Evolutionary conservation across 768 basidiomycete genomes (phyloP).

Genomic region (Suillus sp.): DNA sequence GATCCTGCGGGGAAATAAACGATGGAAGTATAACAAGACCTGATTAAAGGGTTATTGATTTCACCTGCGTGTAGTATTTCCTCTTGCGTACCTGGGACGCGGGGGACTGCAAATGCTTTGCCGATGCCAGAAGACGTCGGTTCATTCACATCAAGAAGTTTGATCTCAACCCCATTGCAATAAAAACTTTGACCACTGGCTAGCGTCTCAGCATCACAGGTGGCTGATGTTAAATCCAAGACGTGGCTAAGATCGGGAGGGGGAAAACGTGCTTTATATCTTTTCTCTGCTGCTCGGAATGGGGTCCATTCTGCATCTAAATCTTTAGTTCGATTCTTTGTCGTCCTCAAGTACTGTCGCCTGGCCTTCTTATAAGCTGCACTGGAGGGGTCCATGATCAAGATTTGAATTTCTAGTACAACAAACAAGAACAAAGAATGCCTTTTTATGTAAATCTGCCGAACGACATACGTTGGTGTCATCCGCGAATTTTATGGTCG

Average conservation of each 20-base stretch:
- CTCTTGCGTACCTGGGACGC: conserved; percentile 27
- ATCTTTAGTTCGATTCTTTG: conserved; percentile 49
- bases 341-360: conserved; percentile 60
- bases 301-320: conserved; percentile 65
- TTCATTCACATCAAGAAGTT: background rate
- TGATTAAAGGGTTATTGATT: conserved; percentile 33
- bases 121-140: conserved; percentile 1
- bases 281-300: conserved; percentile 79
- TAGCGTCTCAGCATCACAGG: conserved; percentile 43
- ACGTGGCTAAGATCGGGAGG: conserved; percentile 72
- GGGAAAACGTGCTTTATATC: conserved; percentile 76
- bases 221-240: conserved; percentile 60
- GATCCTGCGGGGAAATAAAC: conserved; percentile 62
- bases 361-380: conserved; percentile 61
- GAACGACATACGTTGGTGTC: conserved; percentile 6
- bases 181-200: conserved; percentile 52
- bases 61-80: background rate
- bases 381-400: conserved; percentile 39
- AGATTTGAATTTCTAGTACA: conserved; percentile 11
- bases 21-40: conserved; percentile 85
- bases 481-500: conserved; percentile 16
- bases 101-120: conserved; percentile 39
- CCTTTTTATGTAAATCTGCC: conserved; percentile 8
- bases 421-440: conserved; percentile 32
- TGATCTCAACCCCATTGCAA: conserved; percentile 35